Conservation (phyloP, 2,329 filamentous ascomycete species). For the Chrysosporium keratinophilum region DNA sequence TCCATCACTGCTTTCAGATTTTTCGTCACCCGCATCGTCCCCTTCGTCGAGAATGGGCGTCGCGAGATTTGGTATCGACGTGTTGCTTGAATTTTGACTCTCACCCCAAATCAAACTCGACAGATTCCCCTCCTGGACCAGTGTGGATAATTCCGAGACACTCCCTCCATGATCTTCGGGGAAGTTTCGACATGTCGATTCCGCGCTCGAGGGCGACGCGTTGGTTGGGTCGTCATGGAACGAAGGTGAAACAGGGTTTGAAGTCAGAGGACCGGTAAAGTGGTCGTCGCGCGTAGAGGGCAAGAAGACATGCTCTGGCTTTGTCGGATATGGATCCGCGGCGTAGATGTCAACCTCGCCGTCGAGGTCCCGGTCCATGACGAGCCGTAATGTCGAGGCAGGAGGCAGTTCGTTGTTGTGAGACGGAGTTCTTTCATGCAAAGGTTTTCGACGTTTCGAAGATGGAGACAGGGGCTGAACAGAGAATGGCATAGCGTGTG, state of each 20-base stretch:
- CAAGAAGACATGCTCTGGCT: conserved; percentile 37
- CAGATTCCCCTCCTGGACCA: conserved; percentile 13
- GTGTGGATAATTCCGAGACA: conserved; percentile 12
- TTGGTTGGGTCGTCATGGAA: conserved; percentile 15
- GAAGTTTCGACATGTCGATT: conserved; percentile 7
- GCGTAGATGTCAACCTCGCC: conserved; percentile 33
- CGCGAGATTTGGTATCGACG: conserved; percentile 14
- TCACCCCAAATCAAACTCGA: conserved; percentile 16
- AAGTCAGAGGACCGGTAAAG: conserved; percentile 1
- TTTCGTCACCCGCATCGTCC: conserved; percentile 21
- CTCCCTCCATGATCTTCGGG: conserved; percentile 9
- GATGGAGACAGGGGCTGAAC: conserved; percentile 21
- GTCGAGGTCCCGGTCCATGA: conserved; percentile 23
- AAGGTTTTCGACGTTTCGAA: conserved; percentile 31
- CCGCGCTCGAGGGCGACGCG: conserved; percentile 3
- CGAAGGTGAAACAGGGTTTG: conserved; percentile 24
- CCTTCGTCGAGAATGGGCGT: conserved; percentile 16
- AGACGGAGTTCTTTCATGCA: conserved; percentile 39
- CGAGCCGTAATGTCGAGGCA: conserved; percentile 30
- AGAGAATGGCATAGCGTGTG: conserved; percentile 26
- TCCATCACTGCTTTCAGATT: conserved; percentile 18
- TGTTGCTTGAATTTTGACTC: conserved; percentile 16
- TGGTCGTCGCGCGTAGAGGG: conserved; percentile 31
- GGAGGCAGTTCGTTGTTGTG: conserved; percentile 36
- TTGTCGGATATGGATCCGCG: conserved; percentile 39